Evolutionary conservation across 805 yeast genomes (phyloP).

Genomic region (Kockiozyma suomiensis): DNA sequence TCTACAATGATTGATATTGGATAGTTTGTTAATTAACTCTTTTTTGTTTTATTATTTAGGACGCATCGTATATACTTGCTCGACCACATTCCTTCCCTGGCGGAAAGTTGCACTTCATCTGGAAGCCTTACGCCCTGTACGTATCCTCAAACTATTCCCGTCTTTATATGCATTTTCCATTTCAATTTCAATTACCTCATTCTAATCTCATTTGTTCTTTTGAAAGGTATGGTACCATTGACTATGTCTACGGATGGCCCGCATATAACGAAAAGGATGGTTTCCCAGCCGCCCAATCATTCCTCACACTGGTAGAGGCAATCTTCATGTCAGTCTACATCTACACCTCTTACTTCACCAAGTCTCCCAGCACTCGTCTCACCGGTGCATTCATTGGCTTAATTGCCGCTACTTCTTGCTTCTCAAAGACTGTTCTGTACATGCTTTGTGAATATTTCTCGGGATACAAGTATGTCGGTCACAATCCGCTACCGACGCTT

Average conservation of each 20-base stretch:
- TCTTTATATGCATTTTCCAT: too few species aligned
- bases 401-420: constrained; percentile 25
- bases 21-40: too few species aligned
- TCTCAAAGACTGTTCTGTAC: constrained; percentile 32
- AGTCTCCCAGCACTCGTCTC: constrained; percentile 9
- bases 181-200: background rate
- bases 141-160: background rate
- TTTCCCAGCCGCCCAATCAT: constrained; percentile 28
- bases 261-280: constrained; percentile 29
- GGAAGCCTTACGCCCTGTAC: constrained; percentile 33
- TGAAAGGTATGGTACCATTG: constrained; percentile 24
- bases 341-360: constrained; percentile 10
- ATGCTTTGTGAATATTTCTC: constrained; percentile 23
- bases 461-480: constrained; percentile 33
- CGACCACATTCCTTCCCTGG: constrained; percentile 34
- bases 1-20: too few species aligned
- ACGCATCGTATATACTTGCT: constrained; percentile 23
- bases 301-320: constrained; percentile 27
- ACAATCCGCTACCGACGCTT: constrained; percentile 15
- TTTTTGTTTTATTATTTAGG: constrained; percentile 18
- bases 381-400: constrained; percentile 26
- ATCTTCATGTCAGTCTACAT: constrained; percentile 14
- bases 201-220: background rate
- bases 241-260: constrained; percentile 29
- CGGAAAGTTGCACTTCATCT: constrained; percentile 27